Evolutionary conservation across 1,284 basidiomycete species (phyloP).

Genomic region (Chondrostereum purpureum): DNA sequence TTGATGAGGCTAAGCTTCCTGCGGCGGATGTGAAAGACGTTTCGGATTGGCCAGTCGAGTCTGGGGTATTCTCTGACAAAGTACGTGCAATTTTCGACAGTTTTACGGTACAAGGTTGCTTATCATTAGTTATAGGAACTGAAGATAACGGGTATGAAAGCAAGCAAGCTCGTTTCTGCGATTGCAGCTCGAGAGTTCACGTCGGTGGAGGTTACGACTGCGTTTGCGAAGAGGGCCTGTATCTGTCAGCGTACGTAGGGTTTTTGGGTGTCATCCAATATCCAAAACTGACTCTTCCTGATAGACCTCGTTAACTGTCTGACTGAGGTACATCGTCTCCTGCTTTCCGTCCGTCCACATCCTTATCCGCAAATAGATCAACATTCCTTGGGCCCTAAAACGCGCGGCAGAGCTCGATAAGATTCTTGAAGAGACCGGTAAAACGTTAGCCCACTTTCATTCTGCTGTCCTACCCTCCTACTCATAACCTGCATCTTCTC

Average conservation of each 20-base stretch:
- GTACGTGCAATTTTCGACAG: slow-evolving; percentile 22
- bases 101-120: neutral
- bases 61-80: slow-evolving; percentile 49
- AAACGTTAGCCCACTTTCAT: slow-evolving; percentile 37
- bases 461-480: slow-evolving; percentile 35
- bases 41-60: slow-evolving; percentile 45
- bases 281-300: slow-evolving; percentile 14
- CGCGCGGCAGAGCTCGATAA: slow-evolving; percentile 55
- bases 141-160: slow-evolving; percentile 55
- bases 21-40: slow-evolving; percentile 44
- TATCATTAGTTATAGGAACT: slow-evolving; percentile 30
- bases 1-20: slow-evolving; percentile 30
- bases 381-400: slow-evolving; percentile 45
- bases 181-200: slow-evolving; percentile 49
- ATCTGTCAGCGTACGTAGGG: slow-evolving; percentile 69
- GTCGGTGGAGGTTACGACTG: slow-evolving; percentile 61
- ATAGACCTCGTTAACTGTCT: slow-evolving; percentile 53
- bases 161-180: slow-evolving; percentile 38
- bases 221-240: slow-evolving; percentile 75
- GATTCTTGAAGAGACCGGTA: slow-evolving; percentile 41
- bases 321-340: slow-evolving; percentile 55
- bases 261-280: no score
- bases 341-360: neutral
- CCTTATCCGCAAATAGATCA: neutral
- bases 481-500: neutral